Conservation (phyloP, 305 asterid genomes). For the Fraxinus xanthoxyloides region DNA sequence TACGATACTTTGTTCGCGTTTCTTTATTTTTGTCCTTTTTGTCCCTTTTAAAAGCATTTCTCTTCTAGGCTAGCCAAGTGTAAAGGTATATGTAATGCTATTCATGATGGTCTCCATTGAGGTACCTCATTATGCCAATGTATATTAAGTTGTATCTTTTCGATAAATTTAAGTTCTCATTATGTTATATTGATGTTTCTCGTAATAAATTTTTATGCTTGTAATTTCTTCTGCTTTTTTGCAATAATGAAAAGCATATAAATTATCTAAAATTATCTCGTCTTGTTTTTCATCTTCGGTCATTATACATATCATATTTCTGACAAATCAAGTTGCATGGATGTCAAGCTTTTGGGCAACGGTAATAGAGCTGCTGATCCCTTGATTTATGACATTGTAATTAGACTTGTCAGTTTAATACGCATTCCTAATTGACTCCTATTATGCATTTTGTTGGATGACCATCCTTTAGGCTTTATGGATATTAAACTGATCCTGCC, state of each 20-base stretch:
- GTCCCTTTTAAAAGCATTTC: not conserved
- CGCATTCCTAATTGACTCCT: not conserved
- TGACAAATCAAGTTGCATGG: not conserved
- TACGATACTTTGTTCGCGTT: not conserved
- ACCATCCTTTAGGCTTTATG: not conserved
- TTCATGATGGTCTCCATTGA: not conserved
- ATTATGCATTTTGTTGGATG: not conserved
- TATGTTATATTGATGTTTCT: not conserved
- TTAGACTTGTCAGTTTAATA: not conserved
- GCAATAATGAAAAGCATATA: not conserved
- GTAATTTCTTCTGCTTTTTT: not conserved
- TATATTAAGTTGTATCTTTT: not conserved
- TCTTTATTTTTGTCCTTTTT: not conserved
- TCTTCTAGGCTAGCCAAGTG: not conserved
- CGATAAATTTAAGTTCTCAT: not conserved
- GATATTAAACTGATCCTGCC: not conserved
- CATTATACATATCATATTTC: not conserved
- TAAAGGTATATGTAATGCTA: not conserved
- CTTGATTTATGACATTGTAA: not conserved
- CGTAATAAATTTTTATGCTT: not conserved
- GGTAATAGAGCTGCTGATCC: not conserved
- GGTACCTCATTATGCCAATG: not conserved
- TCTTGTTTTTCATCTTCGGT: not conserved
- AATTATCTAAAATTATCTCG: not conserved
- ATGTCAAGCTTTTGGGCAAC: not conserved